Conservation (phyloP, 139 green algal species). For the Micractinium sp. region DNA sequence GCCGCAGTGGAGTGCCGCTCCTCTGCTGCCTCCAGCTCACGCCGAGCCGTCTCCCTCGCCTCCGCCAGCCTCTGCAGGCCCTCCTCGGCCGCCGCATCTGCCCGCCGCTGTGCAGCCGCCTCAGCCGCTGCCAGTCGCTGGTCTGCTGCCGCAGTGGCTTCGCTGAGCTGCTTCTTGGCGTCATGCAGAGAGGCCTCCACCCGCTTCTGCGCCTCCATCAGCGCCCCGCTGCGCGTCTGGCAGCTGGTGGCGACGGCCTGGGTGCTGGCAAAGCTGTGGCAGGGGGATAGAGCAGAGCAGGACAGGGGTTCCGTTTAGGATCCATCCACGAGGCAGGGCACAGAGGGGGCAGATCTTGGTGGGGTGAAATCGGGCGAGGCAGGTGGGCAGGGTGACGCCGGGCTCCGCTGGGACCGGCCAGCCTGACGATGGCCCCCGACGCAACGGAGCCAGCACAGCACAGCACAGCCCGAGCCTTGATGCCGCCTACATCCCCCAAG, state of each 20-base stretch:
- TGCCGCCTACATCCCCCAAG: not conserved
- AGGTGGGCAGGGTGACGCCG: not conserved
- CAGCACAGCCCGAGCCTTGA: not conserved
- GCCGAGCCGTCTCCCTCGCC: not conserved
- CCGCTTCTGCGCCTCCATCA: not conserved
- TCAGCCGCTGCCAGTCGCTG: not conserved
- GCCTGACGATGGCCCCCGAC: too few species aligned
- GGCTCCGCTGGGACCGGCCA: too few species aligned
- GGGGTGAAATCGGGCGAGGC: not conserved
- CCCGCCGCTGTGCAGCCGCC: not conserved
- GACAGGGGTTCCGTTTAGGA: too few species aligned
- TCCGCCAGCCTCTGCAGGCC: not conserved
- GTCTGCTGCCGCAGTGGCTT: not conserved
- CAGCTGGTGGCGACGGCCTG: not conserved
- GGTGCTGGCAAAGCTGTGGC: constrained; percentile 5
- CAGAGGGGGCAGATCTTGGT: not conserved
- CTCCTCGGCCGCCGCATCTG: not conserved
- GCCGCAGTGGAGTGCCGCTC: not conserved
- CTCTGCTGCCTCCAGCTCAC: not conserved
- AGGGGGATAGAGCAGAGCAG: too few species aligned
- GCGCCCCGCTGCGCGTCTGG: not conserved
- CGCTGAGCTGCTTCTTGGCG: not conserved
- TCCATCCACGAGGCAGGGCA: too few species aligned
- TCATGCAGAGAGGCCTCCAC: not conserved
- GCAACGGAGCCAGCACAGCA: not conserved